Evolutionary conservation across 2,329 filamentous ascomycete genomes (phyloP).

Genomic region (Pseudogymnoascus sp.): DNA sequence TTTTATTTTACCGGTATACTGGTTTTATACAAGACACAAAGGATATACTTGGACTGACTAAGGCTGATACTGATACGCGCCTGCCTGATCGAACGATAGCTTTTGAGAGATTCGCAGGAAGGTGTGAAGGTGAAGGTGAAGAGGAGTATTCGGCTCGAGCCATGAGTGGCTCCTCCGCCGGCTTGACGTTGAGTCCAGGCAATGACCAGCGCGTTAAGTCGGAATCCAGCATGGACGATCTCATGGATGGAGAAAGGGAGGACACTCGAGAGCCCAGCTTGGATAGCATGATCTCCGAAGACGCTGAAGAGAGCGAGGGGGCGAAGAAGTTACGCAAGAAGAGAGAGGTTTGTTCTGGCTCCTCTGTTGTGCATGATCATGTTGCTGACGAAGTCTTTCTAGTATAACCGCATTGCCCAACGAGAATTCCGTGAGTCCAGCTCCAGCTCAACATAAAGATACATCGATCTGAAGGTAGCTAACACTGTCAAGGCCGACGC

Average conservation of each 20-base stretch:
- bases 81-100: neutral
- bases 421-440: conserved; percentile 34
- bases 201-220: neutral
- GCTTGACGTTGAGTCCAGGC: neutral
- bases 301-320: neutral
- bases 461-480: conserved; percentile 11
- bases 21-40: neutral
- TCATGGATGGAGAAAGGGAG: neutral
- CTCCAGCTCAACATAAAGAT: neutral
- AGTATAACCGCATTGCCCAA: conserved; percentile 36
- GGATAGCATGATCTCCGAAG: too few relatives aligned
- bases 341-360: neutral
- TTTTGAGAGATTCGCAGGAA: neutral
- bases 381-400: neutral
- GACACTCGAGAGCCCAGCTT: neutral
- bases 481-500: conserved; percentile 28
- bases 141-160: neutral
- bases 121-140: neutral
- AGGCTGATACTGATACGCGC: neutral
- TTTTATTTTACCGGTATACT: neutral
- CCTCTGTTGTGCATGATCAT: neutral
- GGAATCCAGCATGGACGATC: neutral
- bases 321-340: neutral
- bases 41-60: neutral
- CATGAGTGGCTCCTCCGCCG: neutral